Percentiles rank a stretch among this genome's conserved stretches.
Evolutionary conservation across 2,329 filamentous ascomycete species (phyloP).

Genomic region (Diplodia corticola): DNA sequence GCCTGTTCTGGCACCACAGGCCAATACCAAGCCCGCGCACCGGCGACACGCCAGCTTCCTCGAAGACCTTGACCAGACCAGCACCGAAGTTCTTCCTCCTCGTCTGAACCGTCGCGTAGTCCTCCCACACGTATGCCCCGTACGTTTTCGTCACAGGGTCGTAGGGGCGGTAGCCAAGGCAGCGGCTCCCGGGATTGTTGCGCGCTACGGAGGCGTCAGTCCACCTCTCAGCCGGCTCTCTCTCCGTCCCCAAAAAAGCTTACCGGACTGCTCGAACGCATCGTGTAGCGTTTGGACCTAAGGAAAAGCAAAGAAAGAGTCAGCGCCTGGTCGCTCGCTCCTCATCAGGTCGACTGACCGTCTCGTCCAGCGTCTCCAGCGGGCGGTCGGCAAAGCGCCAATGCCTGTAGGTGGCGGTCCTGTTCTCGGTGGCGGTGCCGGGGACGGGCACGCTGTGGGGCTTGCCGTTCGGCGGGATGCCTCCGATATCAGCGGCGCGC

Average conservation of each 20-base stretch:
- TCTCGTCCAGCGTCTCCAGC: slow-evolving; percentile 70
- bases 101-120: slow-evolving; percentile 75
- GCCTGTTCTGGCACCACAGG: slow-evolving; percentile 82
- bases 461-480: slow-evolving; percentile 68
- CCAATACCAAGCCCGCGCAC: slow-evolving; percentile 72
- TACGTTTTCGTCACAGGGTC: slow-evolving; percentile 71
- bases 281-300: slow-evolving; percentile 72
- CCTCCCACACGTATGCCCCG: slow-evolving; percentile 79
- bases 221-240: too few species aligned
- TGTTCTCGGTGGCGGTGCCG: slow-evolving; percentile 70
- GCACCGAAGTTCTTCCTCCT: slow-evolving; percentile 82
- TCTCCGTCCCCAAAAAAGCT: slow-evolving; percentile 11
- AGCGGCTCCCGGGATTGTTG: slow-evolving; percentile 65
- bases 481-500: slow-evolving; percentile 52
- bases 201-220: slow-evolving; percentile 34
- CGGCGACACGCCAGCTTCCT: slow-evolving; percentile 63
- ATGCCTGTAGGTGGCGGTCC: slow-evolving; percentile 78
- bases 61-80: slow-evolving; percentile 80
- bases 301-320: slow-evolving; percentile 15
- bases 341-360: slow-evolving; percentile 42
- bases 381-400: slow-evolving; percentile 74
- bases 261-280: slow-evolving; percentile 68
- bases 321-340: slow-evolving; percentile 7
- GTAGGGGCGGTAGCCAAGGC: slow-evolving; percentile 79
- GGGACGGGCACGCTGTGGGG: slow-evolving; percentile 79